Conservation (phyloP, 2,329 filamentous ascomycete genomes). For the Fusarium begoniae region DNA sequence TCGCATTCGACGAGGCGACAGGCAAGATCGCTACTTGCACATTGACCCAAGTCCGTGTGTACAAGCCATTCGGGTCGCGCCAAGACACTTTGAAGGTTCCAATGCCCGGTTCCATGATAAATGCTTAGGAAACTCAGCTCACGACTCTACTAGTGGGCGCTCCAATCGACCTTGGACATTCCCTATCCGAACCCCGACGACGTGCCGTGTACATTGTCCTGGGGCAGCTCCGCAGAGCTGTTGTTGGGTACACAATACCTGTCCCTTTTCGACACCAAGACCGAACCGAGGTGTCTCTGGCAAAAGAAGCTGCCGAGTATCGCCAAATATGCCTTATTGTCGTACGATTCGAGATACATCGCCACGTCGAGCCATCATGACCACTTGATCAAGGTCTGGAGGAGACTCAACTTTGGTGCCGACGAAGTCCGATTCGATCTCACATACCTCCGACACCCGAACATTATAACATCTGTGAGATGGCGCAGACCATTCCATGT, state of each 20-base stretch:
- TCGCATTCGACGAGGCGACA: slow-evolving; percentile 81
- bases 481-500: slow-evolving; percentile 84
- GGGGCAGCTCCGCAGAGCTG: slow-evolving; percentile 87
- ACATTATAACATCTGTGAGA: slow-evolving; percentile 80
- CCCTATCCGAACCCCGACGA: slow-evolving; percentile 37
- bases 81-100: slow-evolving; percentile 79
- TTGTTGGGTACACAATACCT: slow-evolving; percentile 78
- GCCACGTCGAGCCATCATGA: slow-evolving; percentile 83
- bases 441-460: slow-evolving; percentile 86
- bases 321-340: slow-evolving; percentile 79
- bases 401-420: slow-evolving; percentile 82
- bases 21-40: slow-evolving; percentile 87
- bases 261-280: slow-evolving; percentile 69
- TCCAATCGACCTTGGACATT: slow-evolving; percentile 69
- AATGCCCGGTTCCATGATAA: not conserved
- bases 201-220: slow-evolving; percentile 71
- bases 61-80: slow-evolving; percentile 76
- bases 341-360: slow-evolving; percentile 87
- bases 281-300: slow-evolving; percentile 72
- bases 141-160: slow-evolving; percentile 62
- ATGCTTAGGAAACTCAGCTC: slow-evolving; percentile 24
- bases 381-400: slow-evolving; percentile 90
- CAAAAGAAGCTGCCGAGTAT: slow-evolving; percentile 76
- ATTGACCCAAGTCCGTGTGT: slow-evolving; percentile 73
- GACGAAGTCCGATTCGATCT: slow-evolving; percentile 90